Evolutionary conservation across 345 rosid genomes (phyloP), one percentile per base, ranked within the genome.

Genomic region (Hypericum perforatum): DNA sequence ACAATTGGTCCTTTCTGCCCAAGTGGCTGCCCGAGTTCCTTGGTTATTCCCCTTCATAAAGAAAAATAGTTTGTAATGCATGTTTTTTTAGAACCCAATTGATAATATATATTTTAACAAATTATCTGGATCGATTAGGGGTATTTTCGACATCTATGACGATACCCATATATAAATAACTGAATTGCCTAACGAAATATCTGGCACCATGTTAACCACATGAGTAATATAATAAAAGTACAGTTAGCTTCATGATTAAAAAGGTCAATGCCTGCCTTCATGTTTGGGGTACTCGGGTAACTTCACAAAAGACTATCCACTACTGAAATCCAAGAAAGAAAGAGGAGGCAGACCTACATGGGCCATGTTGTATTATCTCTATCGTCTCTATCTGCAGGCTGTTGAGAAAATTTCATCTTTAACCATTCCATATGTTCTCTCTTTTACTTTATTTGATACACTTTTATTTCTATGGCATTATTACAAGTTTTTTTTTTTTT

Each of bases 361-460:
- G 57, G 47, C 74, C 67, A 54, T 43, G 62, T 65, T 65, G 32
- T 22, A 63, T 73, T 73, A 75, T 80, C 79, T 58, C 68, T 76
- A 57, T 70, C 77, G 84, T 78, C 84, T 65, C 74, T 64, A 73
- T 84, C 84, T 76, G 82, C 77, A 74, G 62, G 11, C 11, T 56
- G 7, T 61, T 64, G 49, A 52, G 70, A 60, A 65, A 52, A 45
- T 53, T 54, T 47, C n/a, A 11, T 12, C 47, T 3, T 16, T 22
- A 43, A 42, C 39, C 56, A 41, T 67, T 45, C 32, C 32, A 22
- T 22, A 22, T 22, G 32, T 22, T 22, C 32, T 22, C 4, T 22
- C 32, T 22, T 22, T 22, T 1, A 22, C 32, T 22, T 22, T 22
- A 22, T 22, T 22, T 22, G 1, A 22, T 22, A 1, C 32, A 22